Conservation (phyloP, 176 grass and related monocot species). For the Dactylis glomerata region DNA sequence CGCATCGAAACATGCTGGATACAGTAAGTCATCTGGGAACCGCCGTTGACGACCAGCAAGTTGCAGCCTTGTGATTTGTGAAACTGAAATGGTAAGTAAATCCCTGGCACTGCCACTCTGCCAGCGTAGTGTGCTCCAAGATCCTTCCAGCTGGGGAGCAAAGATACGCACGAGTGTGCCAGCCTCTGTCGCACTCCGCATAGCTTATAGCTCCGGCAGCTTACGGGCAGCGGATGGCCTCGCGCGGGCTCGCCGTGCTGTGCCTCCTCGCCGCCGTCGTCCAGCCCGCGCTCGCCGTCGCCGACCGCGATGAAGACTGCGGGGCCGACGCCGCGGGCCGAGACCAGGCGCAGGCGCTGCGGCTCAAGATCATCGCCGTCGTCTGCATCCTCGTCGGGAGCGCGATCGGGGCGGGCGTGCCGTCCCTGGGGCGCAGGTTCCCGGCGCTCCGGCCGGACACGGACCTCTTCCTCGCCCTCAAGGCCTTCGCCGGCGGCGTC, state of each 20-base stretch:
- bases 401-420: slow-evolving; percentile 37
- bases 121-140: background rate
- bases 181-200: background rate
- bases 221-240: background rate
- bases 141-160: background rate
- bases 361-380: slow-evolving; percentile 55
- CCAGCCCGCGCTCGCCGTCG: background rate
- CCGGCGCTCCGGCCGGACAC: slow-evolving; percentile 42
- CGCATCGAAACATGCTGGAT: background rate
- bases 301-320: slow-evolving; percentile 41
- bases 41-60: background rate
- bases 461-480: slow-evolving; percentile 54
- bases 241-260: background rate
- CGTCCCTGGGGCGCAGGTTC: slow-evolving; percentile 40
- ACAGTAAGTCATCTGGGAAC: background rate
- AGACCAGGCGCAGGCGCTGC: slow-evolving; percentile 48
- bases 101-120: background rate
- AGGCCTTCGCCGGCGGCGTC: slow-evolving; percentile 64
- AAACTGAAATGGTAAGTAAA: background rate
- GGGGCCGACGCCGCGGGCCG: slow-evolving; percentile 7
- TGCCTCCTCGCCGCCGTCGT: background rate
- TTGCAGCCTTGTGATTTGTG: background rate
- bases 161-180: background rate
- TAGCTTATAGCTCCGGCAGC: background rate
- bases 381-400: slow-evolving; percentile 60